Conservation (phyloP, 176 grass and related monocot species). For the Neostapfia colusana region DNA sequence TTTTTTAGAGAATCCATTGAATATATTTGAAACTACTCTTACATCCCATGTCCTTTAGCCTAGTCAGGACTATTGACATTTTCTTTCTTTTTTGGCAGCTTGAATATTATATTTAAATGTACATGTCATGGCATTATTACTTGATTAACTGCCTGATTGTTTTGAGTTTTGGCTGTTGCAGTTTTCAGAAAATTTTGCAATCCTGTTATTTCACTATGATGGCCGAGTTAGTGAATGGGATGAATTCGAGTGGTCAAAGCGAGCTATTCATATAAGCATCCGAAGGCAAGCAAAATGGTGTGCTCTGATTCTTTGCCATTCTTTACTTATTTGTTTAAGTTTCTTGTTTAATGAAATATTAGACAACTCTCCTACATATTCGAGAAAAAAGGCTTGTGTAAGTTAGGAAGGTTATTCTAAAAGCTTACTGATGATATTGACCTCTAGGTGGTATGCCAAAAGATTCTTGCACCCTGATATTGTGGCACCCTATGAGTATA, state of each 20-base stretch:
- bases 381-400: neutral
- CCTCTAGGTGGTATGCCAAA: constrained; percentile 87
- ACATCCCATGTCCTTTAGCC: neutral
- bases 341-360: neutral
- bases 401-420: constrained; percentile 15
- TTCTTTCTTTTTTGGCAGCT: constrained; percentile 29
- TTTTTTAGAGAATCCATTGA: constrained; percentile 1
- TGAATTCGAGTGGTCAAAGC: constrained; percentile 76
- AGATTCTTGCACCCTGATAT: constrained; percentile 97
- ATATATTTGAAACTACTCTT: constrained; percentile 10
- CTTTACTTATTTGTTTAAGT: neutral
- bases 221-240: constrained; percentile 76
- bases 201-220: constrained; percentile 88
- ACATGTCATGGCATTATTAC: constrained; percentile 13
- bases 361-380: neutral
- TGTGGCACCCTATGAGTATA: constrained; percentile 75
- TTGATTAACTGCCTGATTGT: constrained; percentile 22
- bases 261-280: constrained; percentile 72
- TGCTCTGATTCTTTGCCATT: constrained; percentile 1
- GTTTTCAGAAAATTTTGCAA: constrained; percentile 79
- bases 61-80: neutral
- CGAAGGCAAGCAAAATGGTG: constrained; percentile 80
- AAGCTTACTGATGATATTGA: constrained; percentile 13
- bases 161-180: constrained; percentile 40
- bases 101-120: constrained; percentile 5